Evolutionary conservation across 169 alveolate species (phyloP), one percentile per base, ranked within the genome.

Genomic region (Plasmodium blacklocki): DNA sequence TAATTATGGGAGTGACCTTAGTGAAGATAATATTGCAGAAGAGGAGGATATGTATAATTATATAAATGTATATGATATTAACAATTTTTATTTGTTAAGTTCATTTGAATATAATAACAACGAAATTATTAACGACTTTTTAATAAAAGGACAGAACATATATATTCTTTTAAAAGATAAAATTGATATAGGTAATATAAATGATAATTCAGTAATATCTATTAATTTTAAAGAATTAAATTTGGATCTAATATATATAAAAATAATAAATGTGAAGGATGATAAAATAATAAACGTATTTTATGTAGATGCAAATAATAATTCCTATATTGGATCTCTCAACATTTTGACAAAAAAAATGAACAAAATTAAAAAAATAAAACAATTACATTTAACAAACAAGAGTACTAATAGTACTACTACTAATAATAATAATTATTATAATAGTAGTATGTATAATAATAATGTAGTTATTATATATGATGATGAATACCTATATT

Each of bases 131-230:
- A 29, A 68, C 21, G 91, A 83, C 19, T 83, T 83, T 83, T 14
- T 83, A 47, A 70, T 83, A 63, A 83, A 68, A 11, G 73, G 58
- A 11, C 85, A 68, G 26, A 54, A 83, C 0, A 67, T 83, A 68
- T 54, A 29, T 83, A 70, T 83, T 29, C 56, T 49, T 32, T 62
- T 83, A n/a, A 6, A 29, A 11, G 32, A 83, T 56, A 67, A 68
- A 83, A 83, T 83, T 68, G 83, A 70, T 83, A 29, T 83, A 52
- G 83, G 80, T 12, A 68, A 67, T 83, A 26, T 83, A 58, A 68
- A 26, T 62, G 50, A 56, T 47, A 83, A 58, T 43, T 56, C 64
- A 70, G 23, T 52, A 4, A 11, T 5, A 47, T 83, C 91, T 18
- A 18, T 83, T 23, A 9, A 9, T 67, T 83, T 83, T 49, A 45